Evolutionary conservation across 2,329 filamentous ascomycete genomes (phyloP), one percentile per base, ranked within the genome.

Genomic region (Neofusicoccum ribis): DNA sequence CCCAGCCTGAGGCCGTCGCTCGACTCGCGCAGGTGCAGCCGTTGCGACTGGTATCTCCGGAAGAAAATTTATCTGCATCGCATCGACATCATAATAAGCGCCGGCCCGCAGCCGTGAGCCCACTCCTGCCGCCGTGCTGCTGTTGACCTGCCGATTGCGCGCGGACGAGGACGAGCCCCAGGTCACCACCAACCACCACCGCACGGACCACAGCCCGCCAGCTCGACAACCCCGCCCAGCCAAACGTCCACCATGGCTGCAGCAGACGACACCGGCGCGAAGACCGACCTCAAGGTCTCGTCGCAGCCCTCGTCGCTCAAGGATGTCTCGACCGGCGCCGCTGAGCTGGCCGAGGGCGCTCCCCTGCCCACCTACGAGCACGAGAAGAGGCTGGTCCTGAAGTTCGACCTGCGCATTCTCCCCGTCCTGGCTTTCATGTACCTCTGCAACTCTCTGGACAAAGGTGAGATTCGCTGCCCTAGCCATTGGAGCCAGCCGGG

Each of bases 361-460:
- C 39, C 44, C 4, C 23, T 54, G 3, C 62, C 50, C 17, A 49
- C 56, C 27, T 60, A 60, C 31, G 61, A 63, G 39, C 61, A 63
- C 31, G 77, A 79, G 60, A 73, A 72, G 58, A 66, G 68, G 1
- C 75, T 88, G 14, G 83, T 84, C 61, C 81, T 82, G 72, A 86
- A 86, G 67, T 84, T 88, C 68, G 83, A 85, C 68, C 64, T 83
- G 5, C 75, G 79, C 58, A 81, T 88, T 52, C 74, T 88, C n/a
- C 86, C 86, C 0, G 79, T 87, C 31, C 74, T 88, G 11, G 83
- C 85, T 1, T 68, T 86, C 20, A 88, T 88, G 85, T 88, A 88
- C 66, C 78, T 88, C 8, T 87, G 85, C 49, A 85, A 85, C 60
- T 60, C 44, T 5, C 12, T 65, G 11, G 54, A 60, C 63, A 56